Evolutionary conservation across 163 green algal genomes (phyloP).

Genomic region (Picocystis sp.): DNA sequence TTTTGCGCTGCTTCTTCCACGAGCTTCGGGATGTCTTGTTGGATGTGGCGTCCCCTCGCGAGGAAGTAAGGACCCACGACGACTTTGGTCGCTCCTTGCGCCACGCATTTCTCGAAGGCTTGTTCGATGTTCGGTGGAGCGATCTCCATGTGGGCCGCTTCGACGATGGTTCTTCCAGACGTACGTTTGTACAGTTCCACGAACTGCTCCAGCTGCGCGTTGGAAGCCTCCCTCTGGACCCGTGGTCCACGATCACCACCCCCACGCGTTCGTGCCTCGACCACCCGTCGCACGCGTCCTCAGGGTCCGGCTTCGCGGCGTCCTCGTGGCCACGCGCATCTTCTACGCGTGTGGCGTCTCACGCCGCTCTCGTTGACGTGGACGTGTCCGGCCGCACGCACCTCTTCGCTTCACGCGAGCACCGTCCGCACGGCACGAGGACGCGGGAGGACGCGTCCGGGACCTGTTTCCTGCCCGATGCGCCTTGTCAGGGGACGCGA

Average conservation of each 20-base stretch:
- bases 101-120: slow-evolving; percentile 24
- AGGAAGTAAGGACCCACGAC: slow-evolving; percentile 76
- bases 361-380: not conserved
- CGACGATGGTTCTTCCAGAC: slow-evolving; percentile 22
- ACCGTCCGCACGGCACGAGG: not conserved
- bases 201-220: slow-evolving; percentile 18
- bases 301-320: not conserved
- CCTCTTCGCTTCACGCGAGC: not conserved
- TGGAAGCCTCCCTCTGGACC: slow-evolving; percentile 43
- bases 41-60: slow-evolving; percentile 48
- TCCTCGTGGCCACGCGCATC: not conserved
- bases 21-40: slow-evolving; percentile 65
- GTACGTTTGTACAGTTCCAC: slow-evolving; percentile 9
- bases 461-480: no score
- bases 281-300: not conserved
- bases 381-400: not conserved
- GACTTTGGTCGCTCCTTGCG: slow-evolving; percentile 23
- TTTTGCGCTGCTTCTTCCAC: slow-evolving; percentile 35
- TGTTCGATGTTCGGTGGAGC: slow-evolving; percentile 33
- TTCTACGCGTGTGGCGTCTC: not conserved
- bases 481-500: no score
- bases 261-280: slow-evolving; percentile 15
- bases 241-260: slow-evolving; percentile 75
- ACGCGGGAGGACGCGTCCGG: no score
- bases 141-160: slow-evolving; percentile 48